A percentile compares a stretch with the other conserved stretches of the same genome.
Conservation (phyloP, 2,329 filamentous ascomycete genomes). For the Arthrobotrys sphaeroides region DNA sequence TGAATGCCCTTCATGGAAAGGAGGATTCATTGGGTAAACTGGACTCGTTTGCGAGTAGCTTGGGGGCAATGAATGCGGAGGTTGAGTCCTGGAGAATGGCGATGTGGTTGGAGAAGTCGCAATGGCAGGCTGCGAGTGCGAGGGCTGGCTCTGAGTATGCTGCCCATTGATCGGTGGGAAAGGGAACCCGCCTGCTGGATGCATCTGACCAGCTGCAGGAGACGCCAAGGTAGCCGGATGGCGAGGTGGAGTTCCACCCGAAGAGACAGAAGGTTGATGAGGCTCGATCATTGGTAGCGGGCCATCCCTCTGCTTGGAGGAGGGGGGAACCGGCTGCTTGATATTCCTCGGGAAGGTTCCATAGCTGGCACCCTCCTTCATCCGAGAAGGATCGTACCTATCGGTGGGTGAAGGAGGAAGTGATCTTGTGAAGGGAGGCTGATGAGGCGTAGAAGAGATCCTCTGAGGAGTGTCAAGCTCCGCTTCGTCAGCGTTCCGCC, state of each 20-base stretch:
- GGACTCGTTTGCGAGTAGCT: conserved; percentile 46
- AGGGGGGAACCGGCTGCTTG: conserved; percentile 49
- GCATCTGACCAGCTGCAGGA: conserved; percentile 26
- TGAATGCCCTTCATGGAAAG: conserved; percentile 49
- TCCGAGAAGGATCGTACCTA: conserved; percentile 35
- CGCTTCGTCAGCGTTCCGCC: conserved; percentile 46
- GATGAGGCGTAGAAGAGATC: conserved; percentile 51
- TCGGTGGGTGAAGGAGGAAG: conserved; percentile 52
- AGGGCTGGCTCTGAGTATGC: conserved; percentile 18
- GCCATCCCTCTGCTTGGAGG: conserved; percentile 45
- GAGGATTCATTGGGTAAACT: conserved; percentile 48
- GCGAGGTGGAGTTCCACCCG: conserved; percentile 39
- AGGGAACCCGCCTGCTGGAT: conserved; percentile 35
- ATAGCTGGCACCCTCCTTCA: conserved; percentile 32
- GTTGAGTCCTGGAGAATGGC: conserved; percentile 41
- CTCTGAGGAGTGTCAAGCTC: conserved; percentile 52
- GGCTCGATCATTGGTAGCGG: conserved; percentile 51
- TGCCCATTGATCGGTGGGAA: conserved; percentile 50
- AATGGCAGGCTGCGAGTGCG: conserved; percentile 27
- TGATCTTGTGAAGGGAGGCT: conserved; percentile 49
- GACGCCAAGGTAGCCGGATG: conserved; percentile 30
- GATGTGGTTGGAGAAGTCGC: conserved; percentile 33
- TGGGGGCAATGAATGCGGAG: conserved; percentile 17
- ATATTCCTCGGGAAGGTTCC: conserved; percentile 36
- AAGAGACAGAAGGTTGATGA: conserved; percentile 27